A percentile compares a stretch with the other conserved stretches of the same genome.
Conservation (phyloP, 169 alveolate species). For the Cryptosporidium parvum region DNA sequence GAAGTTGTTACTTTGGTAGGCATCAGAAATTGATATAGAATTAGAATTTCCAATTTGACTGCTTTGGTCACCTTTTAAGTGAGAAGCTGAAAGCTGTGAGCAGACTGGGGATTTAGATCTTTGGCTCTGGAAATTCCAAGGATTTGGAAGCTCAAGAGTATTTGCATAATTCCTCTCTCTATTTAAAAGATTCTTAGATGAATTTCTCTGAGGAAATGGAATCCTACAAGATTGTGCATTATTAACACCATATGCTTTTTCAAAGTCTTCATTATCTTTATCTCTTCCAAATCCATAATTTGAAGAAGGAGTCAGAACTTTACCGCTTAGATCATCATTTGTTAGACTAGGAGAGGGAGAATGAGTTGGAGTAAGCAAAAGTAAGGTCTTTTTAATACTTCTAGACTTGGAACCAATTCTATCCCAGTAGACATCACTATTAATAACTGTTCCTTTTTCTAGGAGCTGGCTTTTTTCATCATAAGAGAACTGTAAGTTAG, state of each 20-base stretch:
- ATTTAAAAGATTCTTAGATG: background rate
- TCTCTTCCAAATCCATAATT: slow-evolving; percentile 1
- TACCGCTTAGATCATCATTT: slow-evolving; percentile 45
- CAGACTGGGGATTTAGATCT: slow-evolving; percentile 29
- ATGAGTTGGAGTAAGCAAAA: slow-evolving; percentile 58
- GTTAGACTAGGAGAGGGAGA: slow-evolving; percentile 69
- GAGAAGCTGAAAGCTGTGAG: background rate
- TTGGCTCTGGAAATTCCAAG: slow-evolving; percentile 5
- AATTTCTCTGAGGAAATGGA: background rate
- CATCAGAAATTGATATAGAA: background rate
- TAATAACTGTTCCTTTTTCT: slow-evolving; percentile 3
- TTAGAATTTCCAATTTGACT: background rate
- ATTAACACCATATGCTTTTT: background rate
- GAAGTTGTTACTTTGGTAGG: background rate
- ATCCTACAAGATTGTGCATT: background rate
- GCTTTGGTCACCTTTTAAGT: background rate
- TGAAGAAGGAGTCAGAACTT: slow-evolving; percentile 56
- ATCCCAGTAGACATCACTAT: slow-evolving; percentile 49
- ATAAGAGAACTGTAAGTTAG: background rate
- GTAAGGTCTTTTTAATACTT: slow-evolving; percentile 53
- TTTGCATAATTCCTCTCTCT: slow-evolving; percentile 31
- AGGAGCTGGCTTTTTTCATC: background rate
- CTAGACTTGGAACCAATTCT: slow-evolving; percentile 74
- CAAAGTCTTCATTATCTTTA: slow-evolving; percentile 15
- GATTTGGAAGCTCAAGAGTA: slow-evolving; percentile 53